Evolutionary conservation across 1,284 basidiomycete genomes (phyloP), one percentile per base, ranked within the genome.

Genomic region (Porodaedalea pini): DNA sequence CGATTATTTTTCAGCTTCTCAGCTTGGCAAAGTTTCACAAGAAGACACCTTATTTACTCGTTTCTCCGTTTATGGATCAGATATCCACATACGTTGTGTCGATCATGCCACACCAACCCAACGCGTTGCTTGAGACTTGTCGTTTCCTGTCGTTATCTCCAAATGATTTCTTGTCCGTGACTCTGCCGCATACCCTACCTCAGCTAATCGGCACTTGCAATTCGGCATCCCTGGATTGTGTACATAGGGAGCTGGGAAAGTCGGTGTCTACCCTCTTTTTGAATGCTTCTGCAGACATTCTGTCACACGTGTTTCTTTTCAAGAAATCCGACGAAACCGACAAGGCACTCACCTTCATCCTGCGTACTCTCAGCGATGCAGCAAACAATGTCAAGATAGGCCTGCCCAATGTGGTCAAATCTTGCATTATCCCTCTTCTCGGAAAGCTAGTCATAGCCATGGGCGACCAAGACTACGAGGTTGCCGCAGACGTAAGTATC

Each of bases 381-480:
- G 75, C 75, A 3, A 65, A 63, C 21, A 66, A 61, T 10, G 62
- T 62, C n/a, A 63, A 69, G 1, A 79, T 88, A 58, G 76, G 78
- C 53, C 70, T 81, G 3, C 69, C 70, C 44, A 79, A 74, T 54
- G 68, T 92, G 21, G 78, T 92, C 41, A 81, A 79, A 50, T 84
- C 83, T 58, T 86, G 80, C 61, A 72, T 86, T 27, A 80, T 89
- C 0, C 78, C 83, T 4, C 72, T 94, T 17, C 73, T 94, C 15
- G 83, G 85, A 2, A 82, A 86, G 58, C 73, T 96, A n/a, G 84
- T 92, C 19, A 78, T 91, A 23, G 78, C 79, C 7, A 74, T 94
- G 64, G 92, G 91, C 3, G 83, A 92, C 62, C 78, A 84, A 49
- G 77, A 84, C 55, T 60, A 66, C 1, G 70, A 74, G 19, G 72